Conservation (phyloP, 371 early-diverging fungal species). For the Neoconidiobolus thromboides region DNA sequence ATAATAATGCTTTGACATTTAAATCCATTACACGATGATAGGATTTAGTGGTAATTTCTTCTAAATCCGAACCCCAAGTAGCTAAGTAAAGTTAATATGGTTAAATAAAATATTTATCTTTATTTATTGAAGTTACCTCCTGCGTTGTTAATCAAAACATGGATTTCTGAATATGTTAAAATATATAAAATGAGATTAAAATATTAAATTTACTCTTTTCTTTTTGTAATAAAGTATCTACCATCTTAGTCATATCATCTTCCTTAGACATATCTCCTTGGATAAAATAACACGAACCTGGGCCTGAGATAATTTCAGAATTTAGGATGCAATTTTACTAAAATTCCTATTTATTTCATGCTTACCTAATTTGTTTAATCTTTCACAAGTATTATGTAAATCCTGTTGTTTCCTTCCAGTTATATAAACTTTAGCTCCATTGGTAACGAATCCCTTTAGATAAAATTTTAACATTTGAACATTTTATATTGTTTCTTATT, state of each 20-base stretch:
- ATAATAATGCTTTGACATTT: conserved; percentile 71
- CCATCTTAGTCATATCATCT: conserved; percentile 36
- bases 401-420: conserved; percentile 37
- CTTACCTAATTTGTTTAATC: conserved; percentile 29
- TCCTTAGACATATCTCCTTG: conserved; percentile 55
- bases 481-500: background rate
- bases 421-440: conserved; percentile 67
- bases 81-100: background rate
- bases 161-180: conserved; percentile 24
- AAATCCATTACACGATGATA: conserved; percentile 43
- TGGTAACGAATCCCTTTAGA: conserved; percentile 44
- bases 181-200: background rate
- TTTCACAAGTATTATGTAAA: conserved; percentile 38
- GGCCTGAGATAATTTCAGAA: conserved; percentile 7
- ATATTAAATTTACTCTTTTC: conserved; percentile 27
- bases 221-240: conserved; percentile 26
- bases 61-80: conserved; percentile 38
- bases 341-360: background rate
- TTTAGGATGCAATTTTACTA: background rate
- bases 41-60: conserved; percentile 4
- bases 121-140: conserved; percentile 22
- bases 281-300: conserved; percentile 50
- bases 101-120: background rate
- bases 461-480: background rate
- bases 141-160: conserved; percentile 73